Conservation (phyloP, 1,284 basidiomycete genomes). For the Fomes fomentarius region DNA sequence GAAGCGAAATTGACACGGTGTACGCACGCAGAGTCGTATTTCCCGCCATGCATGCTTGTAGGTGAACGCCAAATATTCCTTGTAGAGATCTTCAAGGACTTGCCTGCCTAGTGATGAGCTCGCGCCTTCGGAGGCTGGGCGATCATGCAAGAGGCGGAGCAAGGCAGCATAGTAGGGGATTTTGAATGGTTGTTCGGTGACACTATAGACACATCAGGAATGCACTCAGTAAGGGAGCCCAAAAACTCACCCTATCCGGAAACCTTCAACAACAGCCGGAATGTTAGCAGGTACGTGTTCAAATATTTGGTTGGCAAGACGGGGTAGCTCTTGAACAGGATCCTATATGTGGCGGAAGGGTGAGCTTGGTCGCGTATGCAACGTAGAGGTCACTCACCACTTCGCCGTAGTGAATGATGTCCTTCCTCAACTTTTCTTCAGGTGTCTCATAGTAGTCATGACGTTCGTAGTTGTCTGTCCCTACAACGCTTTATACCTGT, state of each 20-base stretch:
- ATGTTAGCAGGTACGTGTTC: constrained; percentile 60
- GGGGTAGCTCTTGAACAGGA: constrained; percentile 68
- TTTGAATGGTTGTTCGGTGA: constrained; percentile 92
- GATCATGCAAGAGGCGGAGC: constrained; percentile 70
- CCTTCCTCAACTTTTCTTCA: constrained; percentile 69
- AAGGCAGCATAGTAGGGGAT: constrained; percentile 86
- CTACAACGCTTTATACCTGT: neutral
- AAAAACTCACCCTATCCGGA: constrained; percentile 67
- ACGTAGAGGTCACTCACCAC: constrained; percentile 61
- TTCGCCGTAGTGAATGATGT: constrained; percentile 80
- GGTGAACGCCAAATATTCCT: constrained; percentile 83
- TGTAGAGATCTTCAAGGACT: constrained; percentile 88
- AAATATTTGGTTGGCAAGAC: constrained; percentile 66
- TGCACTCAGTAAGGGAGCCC: neutral
- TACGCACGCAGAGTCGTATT: constrained; percentile 80
- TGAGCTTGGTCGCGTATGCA: neutral
- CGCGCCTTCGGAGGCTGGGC: constrained; percentile 30
- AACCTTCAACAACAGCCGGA: constrained; percentile 69
- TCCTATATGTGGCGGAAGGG: constrained; percentile 49
- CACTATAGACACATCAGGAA: constrained; percentile 38
- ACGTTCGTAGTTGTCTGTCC: constrained; percentile 55
- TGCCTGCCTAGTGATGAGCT: constrained; percentile 61
- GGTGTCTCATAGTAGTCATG: constrained; percentile 69
- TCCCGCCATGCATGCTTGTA: constrained; percentile 90
- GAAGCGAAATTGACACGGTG: neutral